phyloP scores from a whole-genome alignment of 139 green algal species.

The Microglena sp. region DNA sequence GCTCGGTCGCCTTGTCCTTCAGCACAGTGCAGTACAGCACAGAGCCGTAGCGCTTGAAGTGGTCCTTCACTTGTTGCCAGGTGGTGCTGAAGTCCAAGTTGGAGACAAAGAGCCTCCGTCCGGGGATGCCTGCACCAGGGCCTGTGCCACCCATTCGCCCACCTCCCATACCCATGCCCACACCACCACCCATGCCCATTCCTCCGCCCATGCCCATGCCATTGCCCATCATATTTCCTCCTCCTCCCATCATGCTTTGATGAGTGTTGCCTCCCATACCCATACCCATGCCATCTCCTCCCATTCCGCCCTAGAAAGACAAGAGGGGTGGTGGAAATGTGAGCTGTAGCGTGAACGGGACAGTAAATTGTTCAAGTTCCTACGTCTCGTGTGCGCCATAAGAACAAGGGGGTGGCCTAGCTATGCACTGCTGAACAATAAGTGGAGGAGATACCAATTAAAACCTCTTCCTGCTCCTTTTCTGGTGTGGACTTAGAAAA shows the following conservation, averaged over 20 bases:
- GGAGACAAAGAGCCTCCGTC: constrained; percentile 49
- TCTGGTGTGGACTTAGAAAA: too few relatives aligned
- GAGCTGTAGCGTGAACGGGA: too few relatives aligned
- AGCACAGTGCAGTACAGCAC: constrained; percentile 52
- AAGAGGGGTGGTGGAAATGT: too few relatives aligned
- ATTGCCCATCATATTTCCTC: constrained; percentile 22
- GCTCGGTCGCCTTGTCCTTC: constrained; percentile 31
- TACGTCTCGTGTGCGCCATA: too few relatives aligned
- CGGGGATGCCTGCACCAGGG: constrained; percentile 8
- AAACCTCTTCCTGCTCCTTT: too few relatives aligned
- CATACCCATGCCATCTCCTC: constrained; percentile 19
- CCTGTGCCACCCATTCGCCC: constrained; percentile 6
- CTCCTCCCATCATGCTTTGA: constrained; percentile 1
- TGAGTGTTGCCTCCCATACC: neutral
- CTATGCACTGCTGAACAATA: too few relatives aligned
- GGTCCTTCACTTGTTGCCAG: constrained; percentile 66
- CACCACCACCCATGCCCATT: neutral
- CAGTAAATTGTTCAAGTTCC: too few relatives aligned
- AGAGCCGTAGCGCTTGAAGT: constrained; percentile 51
- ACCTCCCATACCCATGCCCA: constrained; percentile 4
- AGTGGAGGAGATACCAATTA: too few relatives aligned
- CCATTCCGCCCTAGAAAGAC: constrained; percentile 20
- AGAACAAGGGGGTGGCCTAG: too few relatives aligned
- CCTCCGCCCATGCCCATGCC: constrained; percentile 25
- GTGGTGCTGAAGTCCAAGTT: constrained; percentile 55